phyloP scores from a whole-genome alignment of 495 filamentous ascomycete genomes.

The Aspergillus heteromorphus region DNA sequence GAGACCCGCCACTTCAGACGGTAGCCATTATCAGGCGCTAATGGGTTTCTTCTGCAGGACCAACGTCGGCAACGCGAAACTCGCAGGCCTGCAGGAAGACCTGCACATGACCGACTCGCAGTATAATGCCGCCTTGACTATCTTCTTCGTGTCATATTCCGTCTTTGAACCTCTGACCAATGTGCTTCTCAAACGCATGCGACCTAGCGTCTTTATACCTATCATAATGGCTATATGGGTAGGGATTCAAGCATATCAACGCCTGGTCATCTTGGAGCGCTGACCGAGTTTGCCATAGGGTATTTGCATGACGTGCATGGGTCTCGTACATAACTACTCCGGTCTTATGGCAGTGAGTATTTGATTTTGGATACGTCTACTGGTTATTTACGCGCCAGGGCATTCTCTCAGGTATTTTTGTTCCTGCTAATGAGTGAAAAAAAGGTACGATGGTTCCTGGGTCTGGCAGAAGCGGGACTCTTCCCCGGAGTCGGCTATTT shows the following conservation, averaged over 20 bases:
- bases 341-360: slow-evolving; percentile 65
- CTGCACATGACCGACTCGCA: slow-evolving; percentile 60
- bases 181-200: slow-evolving; percentile 71
- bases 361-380: neutral
- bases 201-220: slow-evolving; percentile 65
- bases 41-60: slow-evolving; percentile 33
- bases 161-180: slow-evolving; percentile 86
- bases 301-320: slow-evolving; percentile 77
- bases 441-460: slow-evolving; percentile 71
- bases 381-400: neutral
- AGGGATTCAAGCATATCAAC: neutral
- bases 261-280: neutral
- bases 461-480: slow-evolving; percentile 76
- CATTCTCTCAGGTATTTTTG: neutral
- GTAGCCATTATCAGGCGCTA: neutral
- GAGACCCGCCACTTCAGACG: neutral
- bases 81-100: slow-evolving; percentile 63
- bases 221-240: slow-evolving; percentile 55
- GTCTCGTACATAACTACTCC: slow-evolving; percentile 68
- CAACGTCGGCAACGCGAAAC: slow-evolving; percentile 86
- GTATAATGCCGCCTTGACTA: slow-evolving; percentile 73
- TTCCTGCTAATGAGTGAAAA: neutral
- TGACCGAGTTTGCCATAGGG: slow-evolving; percentile 47
- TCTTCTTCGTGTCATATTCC: slow-evolving; percentile 92
- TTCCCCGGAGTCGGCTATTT: slow-evolving; percentile 89